Percentiles rank a stretch among this genome's conserved stretches.
phyloP scores from a whole-genome alignment of 805 yeast species.

The Saturnispora sanitii region DNA sequence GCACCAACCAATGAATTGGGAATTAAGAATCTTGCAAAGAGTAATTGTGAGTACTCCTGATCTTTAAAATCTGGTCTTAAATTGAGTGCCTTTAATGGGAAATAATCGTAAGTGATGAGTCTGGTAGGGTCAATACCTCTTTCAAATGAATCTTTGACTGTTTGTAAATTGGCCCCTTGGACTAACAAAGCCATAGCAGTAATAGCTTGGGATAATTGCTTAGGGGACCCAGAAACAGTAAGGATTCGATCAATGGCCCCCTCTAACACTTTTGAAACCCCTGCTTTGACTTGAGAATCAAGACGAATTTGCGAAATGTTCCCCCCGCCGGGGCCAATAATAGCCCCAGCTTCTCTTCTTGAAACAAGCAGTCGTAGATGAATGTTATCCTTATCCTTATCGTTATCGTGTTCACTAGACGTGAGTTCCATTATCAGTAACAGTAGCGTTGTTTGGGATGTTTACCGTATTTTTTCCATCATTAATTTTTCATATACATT shows the following conservation, averaged over 20 bases:
- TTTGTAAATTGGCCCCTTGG: conserved; percentile 32
- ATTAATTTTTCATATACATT: not conserved
- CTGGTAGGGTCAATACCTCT: conserved; percentile 26
- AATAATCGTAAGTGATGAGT: conserved; percentile 35
- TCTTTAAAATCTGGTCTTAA: conserved; percentile 40
- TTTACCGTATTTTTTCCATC: not conserved
- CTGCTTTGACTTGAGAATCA: conserved; percentile 72
- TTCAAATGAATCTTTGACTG: conserved; percentile 15
- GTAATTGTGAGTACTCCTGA: conserved; percentile 40
- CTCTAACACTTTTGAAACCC: conserved; percentile 69
- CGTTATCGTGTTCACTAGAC: too few relatives aligned
- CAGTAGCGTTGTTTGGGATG: not conserved
- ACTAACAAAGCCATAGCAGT: conserved; percentile 61
- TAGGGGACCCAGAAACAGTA: conserved; percentile 66
- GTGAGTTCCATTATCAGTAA: not conserved
- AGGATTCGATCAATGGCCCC: conserved; percentile 79
- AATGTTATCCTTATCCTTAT: conserved; percentile 2
- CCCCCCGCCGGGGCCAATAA: conserved; percentile 78
- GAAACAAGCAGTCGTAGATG: conserved; percentile 54
- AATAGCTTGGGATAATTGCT: conserved; percentile 58
- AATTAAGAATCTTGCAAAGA: conserved; percentile 58
- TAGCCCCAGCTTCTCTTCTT: conserved; percentile 80
- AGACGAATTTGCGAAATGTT: conserved; percentile 70
- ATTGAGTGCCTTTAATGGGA: conserved; percentile 52
- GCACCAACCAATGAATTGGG: conserved; percentile 86